Base-by-base conservation (phyloP, 106 monocot species). In the Ottelia alismoides region DNA sequence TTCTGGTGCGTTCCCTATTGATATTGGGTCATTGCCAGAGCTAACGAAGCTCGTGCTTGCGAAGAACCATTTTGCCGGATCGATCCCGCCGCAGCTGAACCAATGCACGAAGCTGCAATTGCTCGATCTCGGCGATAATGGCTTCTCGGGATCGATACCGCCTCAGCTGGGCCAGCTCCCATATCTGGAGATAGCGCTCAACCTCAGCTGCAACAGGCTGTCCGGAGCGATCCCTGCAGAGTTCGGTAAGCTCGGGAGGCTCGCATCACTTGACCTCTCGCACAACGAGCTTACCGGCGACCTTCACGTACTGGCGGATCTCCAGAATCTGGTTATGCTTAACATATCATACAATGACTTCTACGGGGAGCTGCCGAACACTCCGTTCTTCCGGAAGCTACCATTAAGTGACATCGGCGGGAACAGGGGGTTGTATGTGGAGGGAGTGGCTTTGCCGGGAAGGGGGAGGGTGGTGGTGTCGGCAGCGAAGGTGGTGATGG, bases 301-400 rank as follows among this genome's bases (percentile, higher is more conserved):
- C 17, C 77, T 87, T 28, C 49, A 31, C 27, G 54, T 77, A 0
- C 68, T 93, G 5, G 23, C 80, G 27, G 48, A 12, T 20, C 80
- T 93, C 25, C 77, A 87, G 53, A 93, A 93, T 67, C 83, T 93
- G 31, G 87, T 93, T 25, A 19, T 79, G 3, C 61, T 94, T 22
- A 84, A 84, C 68, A 27, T 94, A 26, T 88, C 88, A 51, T 74
- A 71, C 74, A 94, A 94, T 57, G 74, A 78, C 58, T 78, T 94
- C 78, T 72, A 80, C 57, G 88, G 94, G 21, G 18, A 51, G 12
- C 56, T 84, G 27, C 88, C 94, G 0, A 45, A 30, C 21, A 68
- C 31, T 31, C 54, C 75, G 27, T 88, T 88, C 80, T 88, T 84
- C 78, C 59, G 75, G 49, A 87, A 78, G 67, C 83, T 92, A 11